A percentile compares a stretch with the other conserved stretches of the same genome.
Conservation (phyloP, 1,284 basidiomycete species). For the Pterulicium gracile region DNA sequence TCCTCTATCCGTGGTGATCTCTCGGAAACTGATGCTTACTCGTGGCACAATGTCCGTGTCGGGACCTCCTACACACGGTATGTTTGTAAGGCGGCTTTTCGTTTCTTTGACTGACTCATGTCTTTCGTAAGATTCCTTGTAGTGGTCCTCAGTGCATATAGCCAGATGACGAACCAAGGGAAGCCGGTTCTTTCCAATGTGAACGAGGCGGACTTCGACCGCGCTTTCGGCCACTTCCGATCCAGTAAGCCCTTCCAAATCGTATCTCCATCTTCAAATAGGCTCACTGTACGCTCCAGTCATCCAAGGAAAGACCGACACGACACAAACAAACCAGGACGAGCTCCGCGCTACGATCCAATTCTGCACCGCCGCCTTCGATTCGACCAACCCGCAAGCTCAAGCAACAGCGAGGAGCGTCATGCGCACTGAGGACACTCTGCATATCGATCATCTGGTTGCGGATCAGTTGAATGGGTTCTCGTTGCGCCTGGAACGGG, state of each 20-base stretch:
- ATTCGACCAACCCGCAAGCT: background rate
- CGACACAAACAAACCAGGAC: constrained; percentile 30
- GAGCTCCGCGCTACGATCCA: constrained; percentile 27
- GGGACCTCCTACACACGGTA: constrained; percentile 47
- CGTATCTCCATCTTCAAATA: background rate
- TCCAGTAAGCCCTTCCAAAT: constrained; percentile 26
- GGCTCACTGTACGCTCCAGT: constrained; percentile 17
- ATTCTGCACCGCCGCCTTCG: constrained; percentile 5
- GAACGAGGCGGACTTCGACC: constrained; percentile 47
- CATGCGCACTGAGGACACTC: constrained; percentile 13
- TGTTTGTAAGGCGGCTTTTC: constrained; percentile 3
- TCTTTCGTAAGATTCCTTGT: constrained; percentile 36
- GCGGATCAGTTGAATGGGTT: constrained; percentile 10
- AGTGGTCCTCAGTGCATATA: constrained; percentile 53
- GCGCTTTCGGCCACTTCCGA: constrained; percentile 42
- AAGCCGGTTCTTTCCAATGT: constrained; percentile 39
- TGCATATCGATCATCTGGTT: constrained; percentile 11
- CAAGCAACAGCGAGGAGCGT: constrained; percentile 6
- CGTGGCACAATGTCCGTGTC: constrained; percentile 40
- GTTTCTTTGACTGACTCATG: background rate
- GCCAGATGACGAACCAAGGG: constrained; percentile 44
- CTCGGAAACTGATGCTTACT: constrained; percentile 31
- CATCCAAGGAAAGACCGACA: constrained; percentile 36
- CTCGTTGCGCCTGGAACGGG: constrained; percentile 7
- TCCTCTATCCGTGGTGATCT: constrained; percentile 42